Percentiles rank a stretch among this genome's conserved stretches.
These are phyloP conservation scores for Venturia aucupariae DNA, from an alignment of 2,329 filamentous ascomycete species.

Conservation along the genomic window DNA sequence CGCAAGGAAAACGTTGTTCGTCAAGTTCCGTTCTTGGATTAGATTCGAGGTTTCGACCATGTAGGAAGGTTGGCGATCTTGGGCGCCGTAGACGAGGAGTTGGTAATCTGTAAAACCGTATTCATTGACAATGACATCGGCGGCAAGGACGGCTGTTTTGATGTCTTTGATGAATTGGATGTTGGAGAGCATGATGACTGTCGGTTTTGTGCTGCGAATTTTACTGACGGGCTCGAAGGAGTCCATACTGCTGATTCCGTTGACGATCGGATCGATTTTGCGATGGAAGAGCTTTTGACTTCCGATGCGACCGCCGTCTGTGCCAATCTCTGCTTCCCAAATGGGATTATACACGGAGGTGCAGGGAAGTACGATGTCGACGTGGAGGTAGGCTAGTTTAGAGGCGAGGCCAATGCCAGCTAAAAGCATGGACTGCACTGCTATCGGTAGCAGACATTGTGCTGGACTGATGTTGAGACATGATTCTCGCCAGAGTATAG, in stretches of 20 bases:
- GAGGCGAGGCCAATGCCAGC: constrained; percentile 19
- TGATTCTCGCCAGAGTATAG: constrained; percentile 46
- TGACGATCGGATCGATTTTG: constrained; percentile 52
- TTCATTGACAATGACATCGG: constrained; percentile 52
- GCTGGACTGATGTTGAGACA: constrained; percentile 16
- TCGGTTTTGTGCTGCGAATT: constrained; percentile 44
- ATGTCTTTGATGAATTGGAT: constrained; percentile 47
- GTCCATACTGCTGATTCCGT: constrained; percentile 51
- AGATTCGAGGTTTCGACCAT: constrained; percentile 45
- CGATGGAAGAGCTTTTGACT: constrained; percentile 43
- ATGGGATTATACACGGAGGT: constrained; percentile 50
- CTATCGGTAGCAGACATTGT: constrained; percentile 17
- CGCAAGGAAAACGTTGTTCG: constrained; percentile 36
- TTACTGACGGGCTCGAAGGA: constrained; percentile 47
- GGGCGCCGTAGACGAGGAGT: constrained; percentile 49
- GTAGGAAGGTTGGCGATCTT: constrained; percentile 48
- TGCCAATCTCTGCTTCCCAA: constrained; percentile 51
- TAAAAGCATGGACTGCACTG: constrained; percentile 19
- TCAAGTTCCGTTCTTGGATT: constrained; percentile 39
- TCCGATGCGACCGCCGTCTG: constrained; percentile 41
- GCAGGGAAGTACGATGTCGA: constrained; percentile 47
- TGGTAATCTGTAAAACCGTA: constrained; percentile 51
- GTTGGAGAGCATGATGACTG: constrained; percentile 52
- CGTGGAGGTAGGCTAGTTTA: constrained; percentile 29
- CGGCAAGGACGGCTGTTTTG: constrained; percentile 49